Conservation (phyloP, 768 basidiomycete species). For the Auriscalpium orientale region DNA sequence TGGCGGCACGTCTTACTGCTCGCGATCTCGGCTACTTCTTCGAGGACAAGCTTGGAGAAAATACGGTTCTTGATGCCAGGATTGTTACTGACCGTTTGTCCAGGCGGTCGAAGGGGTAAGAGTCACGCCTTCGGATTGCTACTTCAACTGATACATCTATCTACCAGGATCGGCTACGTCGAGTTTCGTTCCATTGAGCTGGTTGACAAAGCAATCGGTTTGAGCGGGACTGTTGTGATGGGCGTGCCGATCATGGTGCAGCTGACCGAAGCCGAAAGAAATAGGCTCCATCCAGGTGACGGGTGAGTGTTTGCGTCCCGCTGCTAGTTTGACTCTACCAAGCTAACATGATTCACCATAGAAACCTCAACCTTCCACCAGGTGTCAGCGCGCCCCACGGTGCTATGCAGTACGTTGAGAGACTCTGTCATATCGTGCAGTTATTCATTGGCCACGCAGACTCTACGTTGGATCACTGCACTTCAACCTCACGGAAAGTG, state of each 20-base stretch:
- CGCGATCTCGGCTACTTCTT: constrained; percentile 98
- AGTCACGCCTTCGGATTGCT: background rate
- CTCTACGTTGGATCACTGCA: constrained; percentile 96
- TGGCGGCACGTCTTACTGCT: constrained; percentile 93
- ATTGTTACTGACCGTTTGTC: constrained; percentile 95
- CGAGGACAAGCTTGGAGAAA: constrained; percentile 92
- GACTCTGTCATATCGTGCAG: constrained; percentile 15
- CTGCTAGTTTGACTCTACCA: constrained; percentile 6
- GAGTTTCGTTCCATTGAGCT: constrained; percentile 88
- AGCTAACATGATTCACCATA: constrained; percentile 18
- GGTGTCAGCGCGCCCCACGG: constrained; percentile 73
- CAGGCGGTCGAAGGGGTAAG: constrained; percentile 93
- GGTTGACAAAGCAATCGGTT: constrained; percentile 83
- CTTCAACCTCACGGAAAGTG: constrained; percentile 93
- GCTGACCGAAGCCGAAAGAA: constrained; percentile 94
- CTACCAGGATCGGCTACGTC: constrained; percentile 87
- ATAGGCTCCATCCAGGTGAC: constrained; percentile 81
- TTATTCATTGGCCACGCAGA: constrained; percentile 32
- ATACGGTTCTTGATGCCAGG: constrained; percentile 88
- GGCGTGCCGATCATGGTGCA: constrained; percentile 96
- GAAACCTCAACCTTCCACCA: constrained; percentile 76
- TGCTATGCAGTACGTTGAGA: constrained; percentile 68
- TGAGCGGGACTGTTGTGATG: constrained; percentile 96
- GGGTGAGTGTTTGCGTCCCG: constrained; percentile 42
- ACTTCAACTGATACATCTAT: background rate